Evolutionary conservation across 2,329 filamentous ascomycete species (phyloP), one percentile per base, ranked within the genome.

Genomic region (Colletotrichum melonis): DNA sequence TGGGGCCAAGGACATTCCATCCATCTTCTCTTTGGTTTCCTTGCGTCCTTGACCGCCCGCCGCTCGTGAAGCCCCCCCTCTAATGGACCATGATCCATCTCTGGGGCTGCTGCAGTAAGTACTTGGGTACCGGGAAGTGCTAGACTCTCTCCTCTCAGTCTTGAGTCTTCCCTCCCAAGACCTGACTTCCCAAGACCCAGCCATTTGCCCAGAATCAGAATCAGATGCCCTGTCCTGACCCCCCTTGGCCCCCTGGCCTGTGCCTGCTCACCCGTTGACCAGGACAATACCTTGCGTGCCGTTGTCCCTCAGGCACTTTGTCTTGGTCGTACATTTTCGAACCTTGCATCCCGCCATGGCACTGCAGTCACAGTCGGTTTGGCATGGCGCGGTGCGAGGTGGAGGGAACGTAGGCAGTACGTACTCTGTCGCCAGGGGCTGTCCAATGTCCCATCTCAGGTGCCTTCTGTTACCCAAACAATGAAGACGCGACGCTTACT

Each of bases 1-100:
- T 67, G 67, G 49, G 49, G 28, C 56, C 60, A 74, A 54, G 57
- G 73, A 65, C 65, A 69, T 75, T 75, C 73, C 65, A 76, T 76
- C 75, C 74, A 75, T 75, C 69, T 75, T 75, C 67, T 76, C 73
- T 73, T 71, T 55, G 56, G 24, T 69, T 68, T 65, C 59, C 63
- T 66, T 64, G 38, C 38, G 54, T 67, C 46, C 63, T 65, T 74
- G 69, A 69, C 69, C 72, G 69, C 72, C 69, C 64, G 68, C 64
- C n/a, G 54, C 32, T 69, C 55, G 42, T 57, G 42, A 46, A 19
- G 14, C 42, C 42, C 42, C 42, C 42, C 19, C 38, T 42, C 16
- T 12, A 11, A 16, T 42, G 38, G 38, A 42, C 38, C 38, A 16
- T 16, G 14, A 42, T 49, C 42, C 42, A 49, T 49, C 19, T 49